Base-by-base conservation (phyloP, 2,329 filamentous ascomycete genomes). In the Hortaea sp. region DNA sequence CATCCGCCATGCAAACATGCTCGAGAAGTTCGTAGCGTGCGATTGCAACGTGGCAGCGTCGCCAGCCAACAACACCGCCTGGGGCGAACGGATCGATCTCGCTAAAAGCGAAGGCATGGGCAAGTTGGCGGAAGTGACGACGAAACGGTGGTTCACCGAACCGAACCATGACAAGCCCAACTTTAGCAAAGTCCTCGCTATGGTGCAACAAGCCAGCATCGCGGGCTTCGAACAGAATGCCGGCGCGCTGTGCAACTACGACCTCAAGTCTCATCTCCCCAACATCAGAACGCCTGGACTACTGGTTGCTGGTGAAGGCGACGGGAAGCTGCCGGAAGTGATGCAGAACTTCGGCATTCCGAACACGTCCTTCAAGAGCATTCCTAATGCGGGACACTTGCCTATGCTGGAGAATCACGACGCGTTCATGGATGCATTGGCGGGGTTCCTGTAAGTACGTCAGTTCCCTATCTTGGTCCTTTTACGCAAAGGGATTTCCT, bases 391-490 rank as follows among this genome's bases (percentile, higher is more conserved):
- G 0, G 88, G 88, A 0, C 88, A 94, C 69, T 66, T 94, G 58
- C 88, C 88, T 0, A 94, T 94, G 85, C 81, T 81, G 41, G 88
- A 94, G 66, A 76, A 79, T 53, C 81, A 85, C 0, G 66, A 71
- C 47, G 79, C 74, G 4, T 88, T 89, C 61, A 82, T 82, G 61
- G 68, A 75, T 29, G 77, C 78, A 40, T 70, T 90, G 2, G 67
- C 71, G 38, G 69, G 63, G 6, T 85, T 85, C 52, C 54, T 86
- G 53, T 62, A 47, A 50, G 38, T 47, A 20, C 20, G 20, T 20
- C 20, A 20, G 20, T 20, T 20, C 20, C 20, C 20, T 20, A 20
- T 20, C 4, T 2, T 20, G 20, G 20, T 4, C 20, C 20, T 20
- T 20, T 20, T 20, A 20, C 20, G 20, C 20, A 2, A 20, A 4